A percentile compares a stretch with the other conserved stretches of the same genome.
These are phyloP conservation scores for Zymoseptoria crescenta DNA, from an alignment of 2,329 filamentous ascomycete genomes.

Conservation along the genomic window DNA sequence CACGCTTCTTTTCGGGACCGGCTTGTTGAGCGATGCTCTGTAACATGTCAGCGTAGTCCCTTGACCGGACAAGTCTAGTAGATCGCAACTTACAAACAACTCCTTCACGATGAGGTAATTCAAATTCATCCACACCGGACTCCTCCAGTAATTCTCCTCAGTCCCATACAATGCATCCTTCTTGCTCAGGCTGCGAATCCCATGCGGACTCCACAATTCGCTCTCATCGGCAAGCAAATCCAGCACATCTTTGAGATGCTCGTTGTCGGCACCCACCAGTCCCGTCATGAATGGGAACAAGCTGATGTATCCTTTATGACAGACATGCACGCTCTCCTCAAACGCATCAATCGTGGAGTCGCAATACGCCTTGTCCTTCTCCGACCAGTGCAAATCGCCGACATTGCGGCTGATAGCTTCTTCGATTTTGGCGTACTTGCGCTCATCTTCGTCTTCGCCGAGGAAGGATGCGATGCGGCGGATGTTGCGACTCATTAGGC, in stretches of 20 bases:
- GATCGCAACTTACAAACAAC: conserved; percentile 57
- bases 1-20: conserved; percentile 62
- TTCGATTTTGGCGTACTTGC: conserved; percentile 62
- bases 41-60: not conserved
- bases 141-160: conserved; percentile 94
- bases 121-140: conserved; percentile 91
- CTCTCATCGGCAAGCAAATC: conserved; percentile 72
- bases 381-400: conserved; percentile 87
- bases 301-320: conserved; percentile 93
- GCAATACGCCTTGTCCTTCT: conserved; percentile 74
- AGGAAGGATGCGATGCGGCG: conserved; percentile 69
- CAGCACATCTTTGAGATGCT: conserved; percentile 65
- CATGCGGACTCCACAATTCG: conserved; percentile 82
- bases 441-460: conserved; percentile 66
- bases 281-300: conserved; percentile 88
- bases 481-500: conserved; percentile 87
- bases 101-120: conserved; percentile 81
- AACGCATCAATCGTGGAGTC: conserved; percentile 93
- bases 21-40: conserved; percentile 56
- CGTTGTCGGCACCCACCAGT: conserved; percentile 64
- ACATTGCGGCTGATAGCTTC: conserved; percentile 77
- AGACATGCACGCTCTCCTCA: conserved; percentile 81
- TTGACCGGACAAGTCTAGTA: conserved; percentile 2
- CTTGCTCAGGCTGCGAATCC: conserved; percentile 83
- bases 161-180: conserved; percentile 78